These are phyloP conservation scores for Heritiera fomes DNA, from an alignment of 345 rosid genomes.

Conservation along the genomic window DNA sequence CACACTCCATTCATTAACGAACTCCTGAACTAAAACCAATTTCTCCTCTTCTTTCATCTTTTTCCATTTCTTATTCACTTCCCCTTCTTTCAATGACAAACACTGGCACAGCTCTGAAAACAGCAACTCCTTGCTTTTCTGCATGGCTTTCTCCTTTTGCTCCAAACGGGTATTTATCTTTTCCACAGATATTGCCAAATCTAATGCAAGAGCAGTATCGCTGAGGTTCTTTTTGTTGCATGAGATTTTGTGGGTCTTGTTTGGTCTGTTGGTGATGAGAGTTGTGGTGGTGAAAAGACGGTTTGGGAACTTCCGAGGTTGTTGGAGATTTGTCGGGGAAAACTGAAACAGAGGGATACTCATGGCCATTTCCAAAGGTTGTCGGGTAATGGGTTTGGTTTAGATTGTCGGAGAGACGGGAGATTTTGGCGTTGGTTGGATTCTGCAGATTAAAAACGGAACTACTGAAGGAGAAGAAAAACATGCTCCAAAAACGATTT, in stretches of 20 bases:
- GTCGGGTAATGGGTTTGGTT: neutral
- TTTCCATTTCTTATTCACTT: conserved; percentile 55
- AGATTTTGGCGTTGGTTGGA: neutral
- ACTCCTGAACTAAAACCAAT: too few species aligned
- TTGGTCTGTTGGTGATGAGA: conserved; percentile 12
- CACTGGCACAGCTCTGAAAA: conserved; percentile 62
- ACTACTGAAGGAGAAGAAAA: neutral
- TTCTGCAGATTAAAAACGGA: neutral
- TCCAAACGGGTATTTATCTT: conserved; percentile 47
- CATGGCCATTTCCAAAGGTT: conserved; percentile 41
- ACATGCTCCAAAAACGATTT: neutral
- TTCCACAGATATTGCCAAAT: conserved; percentile 55
- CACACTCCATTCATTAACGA: too few species aligned
- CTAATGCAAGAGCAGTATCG: conserved; percentile 58
- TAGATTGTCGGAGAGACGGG: neutral
- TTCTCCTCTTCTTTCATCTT: conserved; percentile 45
- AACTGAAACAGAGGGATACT: conserved; percentile 28
- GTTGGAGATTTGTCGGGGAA: conserved; percentile 23
- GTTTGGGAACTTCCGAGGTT: neutral
- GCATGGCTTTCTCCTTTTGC: conserved; percentile 73
- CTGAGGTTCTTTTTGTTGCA: conserved; percentile 32
- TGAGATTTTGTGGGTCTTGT: conserved; percentile 34
- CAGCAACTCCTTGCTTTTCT: conserved; percentile 62
- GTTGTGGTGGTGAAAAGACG: neutral
- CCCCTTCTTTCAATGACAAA: conserved; percentile 47